Evolutionary conservation across 768 basidiomycete species (phyloP), one percentile per base, ranked within the genome.

Genomic region (Termitomyces sp.): DNA sequence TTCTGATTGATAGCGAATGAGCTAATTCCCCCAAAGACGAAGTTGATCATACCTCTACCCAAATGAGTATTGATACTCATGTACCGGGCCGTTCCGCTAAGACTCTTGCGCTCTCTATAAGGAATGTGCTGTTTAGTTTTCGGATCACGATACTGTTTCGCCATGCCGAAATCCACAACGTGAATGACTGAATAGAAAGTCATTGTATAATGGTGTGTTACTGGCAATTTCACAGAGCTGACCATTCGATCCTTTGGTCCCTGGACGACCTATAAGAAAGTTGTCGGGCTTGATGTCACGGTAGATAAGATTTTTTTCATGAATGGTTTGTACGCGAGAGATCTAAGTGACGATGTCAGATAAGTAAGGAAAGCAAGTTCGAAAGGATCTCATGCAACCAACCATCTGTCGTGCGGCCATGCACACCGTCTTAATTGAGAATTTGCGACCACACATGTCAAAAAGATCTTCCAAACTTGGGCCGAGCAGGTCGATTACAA

Each of bases 51-150:
- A 94, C 94, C 95, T 77, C 97, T 81, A 39, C 97, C 97, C 54
- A 99, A 70, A 78, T 99, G 97, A 50, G 97, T 99, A 72, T 99
- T 99, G 72, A 99, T 98, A 69, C 91, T 94, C 97, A 99, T 99
- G 78, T 99, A 99, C 45, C 97, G 87, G 35, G 97, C 97, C 15
- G 97, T 99, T 15, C 97, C 97, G 64, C 89, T 92, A 52, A 99
- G 76, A 69, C 91, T 94, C 80, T 99, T 99, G 64, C 96, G 83
- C 76, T 99, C 97, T 57, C 97, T 84, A 73, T 99, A 99, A 50
- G 97, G 97, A 57, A 99, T 99, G 71, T 99, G 97, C 70, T 98
- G 96, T 72, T 97, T 97, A 57, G 95, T 95, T 77, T 96, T 98
- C 11, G 97, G 97, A 71, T 99, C 97, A 51, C 97, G 89, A 67